A percentile compares a stretch with the other conserved stretches of the same genome.
Evolutionary conservation across 164 flowering plant species (phyloP).

Genomic region (Stephania yunnanensis): DNA sequence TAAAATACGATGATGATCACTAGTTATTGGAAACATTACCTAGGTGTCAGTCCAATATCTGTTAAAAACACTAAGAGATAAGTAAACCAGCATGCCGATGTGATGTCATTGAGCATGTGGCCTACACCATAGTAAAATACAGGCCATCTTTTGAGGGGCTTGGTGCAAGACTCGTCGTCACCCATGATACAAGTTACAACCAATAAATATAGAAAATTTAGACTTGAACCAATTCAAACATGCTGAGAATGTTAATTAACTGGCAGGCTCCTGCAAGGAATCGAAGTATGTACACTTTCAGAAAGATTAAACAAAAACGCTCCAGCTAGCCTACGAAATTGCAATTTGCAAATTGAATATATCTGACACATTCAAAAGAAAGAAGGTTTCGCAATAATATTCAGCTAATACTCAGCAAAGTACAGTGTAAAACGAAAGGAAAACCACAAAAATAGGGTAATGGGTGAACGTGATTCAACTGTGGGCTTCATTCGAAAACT

Average conservation of each 20-base stretch:
- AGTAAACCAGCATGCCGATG: constrained; percentile 95
- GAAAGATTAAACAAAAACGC: not conserved
- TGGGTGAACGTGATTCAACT: not conserved
- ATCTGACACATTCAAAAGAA: not conserved
- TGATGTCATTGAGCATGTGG: constrained; percentile 97
- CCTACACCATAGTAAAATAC: constrained; percentile 79
- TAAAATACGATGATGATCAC: not conserved
- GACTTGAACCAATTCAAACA: constrained; percentile 6
- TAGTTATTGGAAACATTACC: constrained; percentile 30
- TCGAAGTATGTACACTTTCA: not conserved
- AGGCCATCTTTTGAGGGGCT: constrained; percentile 56
- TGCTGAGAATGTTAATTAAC: not conserved
- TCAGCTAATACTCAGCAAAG: not conserved
- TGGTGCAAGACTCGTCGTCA: constrained; percentile 37
- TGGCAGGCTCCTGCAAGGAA: constrained; percentile 4
- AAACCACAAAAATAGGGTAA: not conserved
- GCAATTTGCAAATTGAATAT: not conserved
- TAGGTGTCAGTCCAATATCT: constrained; percentile 74
- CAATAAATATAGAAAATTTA: not conserved
- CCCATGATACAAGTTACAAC: constrained; percentile 27
- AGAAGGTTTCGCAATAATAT: not conserved
- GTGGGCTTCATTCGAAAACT: not conserved
- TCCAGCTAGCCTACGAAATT: not conserved
- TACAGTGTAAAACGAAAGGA: not conserved
- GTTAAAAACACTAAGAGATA: constrained; percentile 83